These are phyloP conservation scores for Suillus cothurnatus DNA, from an alignment of 768 basidiomycete genomes.

Conservation along the genomic window DNA sequence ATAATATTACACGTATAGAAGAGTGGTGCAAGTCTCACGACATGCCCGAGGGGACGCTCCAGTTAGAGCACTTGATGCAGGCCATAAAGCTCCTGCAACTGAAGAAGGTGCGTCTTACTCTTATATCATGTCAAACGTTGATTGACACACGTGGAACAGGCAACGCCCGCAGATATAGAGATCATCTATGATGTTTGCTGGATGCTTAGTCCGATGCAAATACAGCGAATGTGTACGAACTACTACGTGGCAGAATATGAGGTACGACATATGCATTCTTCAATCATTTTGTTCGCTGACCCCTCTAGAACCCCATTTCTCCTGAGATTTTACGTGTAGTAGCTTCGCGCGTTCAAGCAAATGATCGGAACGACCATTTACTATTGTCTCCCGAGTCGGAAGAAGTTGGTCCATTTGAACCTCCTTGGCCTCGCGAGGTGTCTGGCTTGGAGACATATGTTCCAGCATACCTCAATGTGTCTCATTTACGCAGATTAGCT, in stretches of 20 bases:
- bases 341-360: constrained; percentile 91
- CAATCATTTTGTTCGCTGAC: constrained; percentile 7
- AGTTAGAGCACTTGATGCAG: constrained; percentile 99
- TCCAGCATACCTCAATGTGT: constrained; percentile 87
- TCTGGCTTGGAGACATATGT: constrained; percentile 96
- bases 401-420: constrained; percentile 94
- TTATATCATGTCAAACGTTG: constrained; percentile 7
- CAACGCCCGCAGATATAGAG: constrained; percentile 93
- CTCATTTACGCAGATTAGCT: constrained; percentile 85
- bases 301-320: constrained; percentile 85
- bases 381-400: constrained; percentile 95
- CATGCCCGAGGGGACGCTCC: constrained; percentile 98
- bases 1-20: constrained; percentile 96
- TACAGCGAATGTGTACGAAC: constrained; percentile 98
- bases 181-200: constrained; percentile 99
- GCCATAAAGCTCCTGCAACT: constrained; percentile 97
- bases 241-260: constrained; percentile 99
- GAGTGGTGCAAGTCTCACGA: constrained; percentile 99
- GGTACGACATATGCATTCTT: constrained; percentile 44
- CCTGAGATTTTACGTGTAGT: constrained; percentile 97
- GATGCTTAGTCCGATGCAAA: constrained; percentile 99
- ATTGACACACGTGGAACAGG: constrained; percentile 45
- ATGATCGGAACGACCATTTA: constrained; percentile 96
- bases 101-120: constrained; percentile 72
- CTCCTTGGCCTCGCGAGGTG: constrained; percentile 92